These are phyloP conservation scores for Diplosphaera chodatii DNA, from an alignment of 139 green algal genomes.

Conservation along the genomic window DNA sequence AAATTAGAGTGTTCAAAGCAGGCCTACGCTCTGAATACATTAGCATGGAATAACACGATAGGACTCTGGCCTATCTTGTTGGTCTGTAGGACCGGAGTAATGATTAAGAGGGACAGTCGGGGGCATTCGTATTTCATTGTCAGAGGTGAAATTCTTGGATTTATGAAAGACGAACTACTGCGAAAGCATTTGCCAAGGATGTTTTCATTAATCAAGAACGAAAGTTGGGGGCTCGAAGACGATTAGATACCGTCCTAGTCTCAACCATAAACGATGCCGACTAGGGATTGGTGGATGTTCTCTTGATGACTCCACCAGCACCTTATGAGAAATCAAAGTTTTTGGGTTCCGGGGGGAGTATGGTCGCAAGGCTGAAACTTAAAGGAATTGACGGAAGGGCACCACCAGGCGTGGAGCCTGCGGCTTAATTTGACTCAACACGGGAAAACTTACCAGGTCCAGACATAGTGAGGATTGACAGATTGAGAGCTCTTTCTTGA, in stretches of 20 bases:
- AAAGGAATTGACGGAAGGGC: conserved; percentile 96
- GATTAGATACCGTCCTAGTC: conserved; percentile 99
- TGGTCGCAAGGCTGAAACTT: conserved; percentile 93
- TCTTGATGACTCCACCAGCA: conserved; percentile 94
- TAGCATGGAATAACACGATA: conserved; percentile 99
- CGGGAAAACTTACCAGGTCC: conserved; percentile 92
- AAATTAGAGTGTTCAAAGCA: conserved; percentile 99
- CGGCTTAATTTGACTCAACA: conserved; percentile 97
- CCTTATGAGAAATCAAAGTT: conserved; percentile 99
- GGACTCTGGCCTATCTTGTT: conserved; percentile 96
- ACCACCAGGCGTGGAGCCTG: conserved; percentile 92
- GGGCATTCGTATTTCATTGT: conserved; percentile 99
- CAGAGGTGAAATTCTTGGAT: conserved; percentile 99
- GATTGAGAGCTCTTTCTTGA: conserved; percentile 95
- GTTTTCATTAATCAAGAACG: conserved; percentile 99
- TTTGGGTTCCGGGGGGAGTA: conserved; percentile 96
- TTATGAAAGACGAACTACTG: conserved; percentile 99
- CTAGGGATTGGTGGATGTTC: conserved; percentile 95
- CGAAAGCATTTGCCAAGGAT: conserved; percentile 99
- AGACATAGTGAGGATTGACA: conserved; percentile 94
- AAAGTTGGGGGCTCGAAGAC: conserved; percentile 99
- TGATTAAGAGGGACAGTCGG: conserved; percentile 99
- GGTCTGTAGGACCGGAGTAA: conserved; percentile 97
- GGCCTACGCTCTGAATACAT: conserved; percentile 92
- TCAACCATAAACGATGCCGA: conserved; percentile 99